A percentile compares a stretch with the other conserved stretches of the same genome.
These are phyloP conservation scores for Austropuccinia psidii DNA, from an alignment of 1,284 basidiomycete species.

Conservation along the genomic window DNA sequence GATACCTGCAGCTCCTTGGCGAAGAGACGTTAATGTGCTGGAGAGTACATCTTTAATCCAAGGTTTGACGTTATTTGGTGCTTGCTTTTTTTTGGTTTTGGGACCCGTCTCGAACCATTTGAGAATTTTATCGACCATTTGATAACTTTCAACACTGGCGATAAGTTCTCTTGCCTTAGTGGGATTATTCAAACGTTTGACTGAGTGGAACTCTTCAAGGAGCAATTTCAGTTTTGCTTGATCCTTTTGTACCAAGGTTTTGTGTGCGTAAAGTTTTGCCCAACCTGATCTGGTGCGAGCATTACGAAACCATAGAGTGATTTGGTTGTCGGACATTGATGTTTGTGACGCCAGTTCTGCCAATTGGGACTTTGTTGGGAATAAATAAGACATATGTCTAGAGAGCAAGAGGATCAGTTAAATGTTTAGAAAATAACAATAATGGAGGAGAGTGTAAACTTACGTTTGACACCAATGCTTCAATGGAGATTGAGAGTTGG, in stretches of 20 bases:
- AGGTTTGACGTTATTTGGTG: neutral
- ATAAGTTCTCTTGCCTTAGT: neutral
- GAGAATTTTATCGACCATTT: constrained; percentile 17
- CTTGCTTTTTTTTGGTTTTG: neutral
- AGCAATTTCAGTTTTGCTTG: neutral
- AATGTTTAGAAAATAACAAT: neutral
- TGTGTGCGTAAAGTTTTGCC: constrained; percentile 22
- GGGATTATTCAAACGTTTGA: neutral
- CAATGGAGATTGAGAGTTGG: neutral
- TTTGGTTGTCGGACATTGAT: neutral
- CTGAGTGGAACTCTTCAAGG: neutral
- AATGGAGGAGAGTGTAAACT: neutral
- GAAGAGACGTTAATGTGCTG: constrained; percentile 3
- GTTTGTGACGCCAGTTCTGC: constrained; percentile 4
- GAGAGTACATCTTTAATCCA: constrained; percentile 22
- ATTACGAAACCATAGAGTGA: constrained; percentile 22
- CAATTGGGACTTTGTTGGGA: neutral
- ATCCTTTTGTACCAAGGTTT: neutral
- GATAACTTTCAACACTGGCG: neutral
- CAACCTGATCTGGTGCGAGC: constrained; percentile 21
- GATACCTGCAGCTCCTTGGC: neutral
- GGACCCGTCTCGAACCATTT: neutral
- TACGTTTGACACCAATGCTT: constrained; percentile 15
- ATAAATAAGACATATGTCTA: constrained; percentile 21
- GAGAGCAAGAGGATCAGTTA: neutral